Base-by-base conservation (phyloP, 306 rosid species). In the Vigna radiata region DNA sequence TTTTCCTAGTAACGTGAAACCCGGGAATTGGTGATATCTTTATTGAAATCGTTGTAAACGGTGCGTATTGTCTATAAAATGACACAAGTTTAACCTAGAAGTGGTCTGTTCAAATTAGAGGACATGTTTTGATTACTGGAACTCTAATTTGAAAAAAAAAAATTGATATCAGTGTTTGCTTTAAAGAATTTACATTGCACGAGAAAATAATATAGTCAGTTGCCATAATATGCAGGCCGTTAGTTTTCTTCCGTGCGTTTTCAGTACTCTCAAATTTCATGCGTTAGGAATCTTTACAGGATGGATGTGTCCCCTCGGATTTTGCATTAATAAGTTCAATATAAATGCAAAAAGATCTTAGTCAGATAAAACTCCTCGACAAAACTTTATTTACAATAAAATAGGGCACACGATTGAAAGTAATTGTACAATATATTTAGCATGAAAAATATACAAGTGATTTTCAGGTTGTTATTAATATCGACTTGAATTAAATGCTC, bases 361-460 rank as follows among this genome's bases (percentile, higher is more conserved):
- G 31, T 19, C 19, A 6, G 7, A 15, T 7, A 8, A 68, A 47
- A 25, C 1, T 11, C 16, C 7, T 11, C 21, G 18, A 47, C 61
- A 75, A 75, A 53, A 67, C n/a, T 41, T 41, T 33, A 67, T 37
- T 37, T 48, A 31, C 31, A n/a, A 46, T 52, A 29, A 19, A 78
- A 37, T 16, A 21, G 46, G 47, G 8, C 65, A 47, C 74, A 43
- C 23, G 27, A 13, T 27, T 43, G 50, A 56, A 44, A 17, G 14
- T 7, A 18, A 67, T 82, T 41, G 80, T 85, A 85, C 72, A 54
- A 48, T 44, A 39, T 65, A 54, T 68, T 37, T 6, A 43, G 47
- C 77, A 49, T 21, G 53, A 29, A 33, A 73, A 73, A 84, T 81
- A 73, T 89, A 85, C 85, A 87, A 6, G 39, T 62, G 69, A 86